Evolutionary conservation across 2,329 filamentous ascomycete species (phyloP), one percentile per base, ranked within the genome.

Genomic region (Ophiognomonia clavigignenti-juglandacearum): DNA sequence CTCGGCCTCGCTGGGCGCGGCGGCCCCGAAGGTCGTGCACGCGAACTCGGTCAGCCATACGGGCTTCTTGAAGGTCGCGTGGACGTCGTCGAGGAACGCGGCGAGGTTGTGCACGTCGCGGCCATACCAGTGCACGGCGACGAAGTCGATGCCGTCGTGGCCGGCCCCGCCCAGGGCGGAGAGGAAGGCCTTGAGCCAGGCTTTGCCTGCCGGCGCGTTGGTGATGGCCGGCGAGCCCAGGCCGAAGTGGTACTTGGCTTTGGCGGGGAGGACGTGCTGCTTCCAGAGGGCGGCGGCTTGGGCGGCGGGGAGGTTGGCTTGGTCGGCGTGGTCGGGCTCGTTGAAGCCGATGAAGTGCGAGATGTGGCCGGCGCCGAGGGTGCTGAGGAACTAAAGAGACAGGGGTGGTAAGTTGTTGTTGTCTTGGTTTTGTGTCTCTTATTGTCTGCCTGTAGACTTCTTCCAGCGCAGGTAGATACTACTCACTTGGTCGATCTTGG

Each of bases 21-120:
- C 23, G 10, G 39, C 45, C 3, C 45, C 39, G 8, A 47, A 47
- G 7, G 39, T 39, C n/a, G 45, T 48, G 27, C 45, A 48, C n/a
- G 45, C 45, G 24, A 48, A 43, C 26, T 48, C 45, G 20, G 38
- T 48, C 24, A 48, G 45, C 45, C 45, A 43, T 26, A 48, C 6
- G 6, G 45, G 45, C 40, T 43, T 48, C 19, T 44, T 39, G 27
- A 48, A 48, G 1, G 45, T 48, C 24, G 31, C 39, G 34, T 48
- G 45, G 26, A 43, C 43, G 26, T 48, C 45, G 24, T 39, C 39
- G 10, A 43, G 18, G 27, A 43, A 48, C n/a, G 23, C 16, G 32
- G 37, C 31, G 8, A 48, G 45, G 32, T 43, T 37, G 19, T 39
- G 31, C 34, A 44, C 34, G n/a, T 48, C 31, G 13, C 43, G 24